phyloP scores from a whole-genome alignment of 176 grass and related monocot species.

The Phragmites australis region DNA sequence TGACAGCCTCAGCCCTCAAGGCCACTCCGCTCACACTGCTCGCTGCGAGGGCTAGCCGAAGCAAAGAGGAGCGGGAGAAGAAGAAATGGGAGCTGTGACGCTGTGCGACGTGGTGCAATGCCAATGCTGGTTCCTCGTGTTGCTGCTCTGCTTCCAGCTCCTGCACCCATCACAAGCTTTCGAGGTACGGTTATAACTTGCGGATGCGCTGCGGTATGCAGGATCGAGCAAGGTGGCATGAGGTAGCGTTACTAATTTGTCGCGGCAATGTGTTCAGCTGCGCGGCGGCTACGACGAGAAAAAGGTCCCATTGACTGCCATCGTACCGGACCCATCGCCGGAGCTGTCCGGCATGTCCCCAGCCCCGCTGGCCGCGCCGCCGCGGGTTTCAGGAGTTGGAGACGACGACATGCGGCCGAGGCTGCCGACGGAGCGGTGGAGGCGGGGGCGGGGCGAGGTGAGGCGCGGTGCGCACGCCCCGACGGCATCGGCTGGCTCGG shows the following conservation, averaged over 20 bases:
- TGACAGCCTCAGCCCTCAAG: not conserved
- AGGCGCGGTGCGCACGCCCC: constrained; percentile 12
- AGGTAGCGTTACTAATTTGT: not conserved
- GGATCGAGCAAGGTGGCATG: no score
- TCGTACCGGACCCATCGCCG: constrained; percentile 53
- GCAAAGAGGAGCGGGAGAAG: no score
- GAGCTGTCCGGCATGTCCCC: not conserved
- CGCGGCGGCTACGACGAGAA: not conserved
- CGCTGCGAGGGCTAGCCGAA: not conserved
- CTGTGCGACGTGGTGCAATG: not conserved
- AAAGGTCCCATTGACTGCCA: constrained; percentile 48
- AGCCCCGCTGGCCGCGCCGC: constrained; percentile 31
- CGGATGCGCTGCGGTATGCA: not conserved
- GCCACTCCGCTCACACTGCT: not conserved
- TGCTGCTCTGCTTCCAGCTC: constrained; percentile 39
- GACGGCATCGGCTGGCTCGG: not conserved
- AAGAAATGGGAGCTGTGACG: constrained; percentile 17
- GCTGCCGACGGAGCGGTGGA: constrained; percentile 62
- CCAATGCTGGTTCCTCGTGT: not conserved
- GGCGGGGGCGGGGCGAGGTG: constrained; percentile 22
- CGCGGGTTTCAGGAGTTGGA: constrained; percentile 36
- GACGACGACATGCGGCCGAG: constrained; percentile 50
- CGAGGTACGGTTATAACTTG: no score
- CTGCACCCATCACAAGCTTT: constrained; percentile 34
- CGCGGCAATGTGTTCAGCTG: not conserved